Conservation (phyloP, 805 yeast species). For the Sungouiella thailandica region DNA sequence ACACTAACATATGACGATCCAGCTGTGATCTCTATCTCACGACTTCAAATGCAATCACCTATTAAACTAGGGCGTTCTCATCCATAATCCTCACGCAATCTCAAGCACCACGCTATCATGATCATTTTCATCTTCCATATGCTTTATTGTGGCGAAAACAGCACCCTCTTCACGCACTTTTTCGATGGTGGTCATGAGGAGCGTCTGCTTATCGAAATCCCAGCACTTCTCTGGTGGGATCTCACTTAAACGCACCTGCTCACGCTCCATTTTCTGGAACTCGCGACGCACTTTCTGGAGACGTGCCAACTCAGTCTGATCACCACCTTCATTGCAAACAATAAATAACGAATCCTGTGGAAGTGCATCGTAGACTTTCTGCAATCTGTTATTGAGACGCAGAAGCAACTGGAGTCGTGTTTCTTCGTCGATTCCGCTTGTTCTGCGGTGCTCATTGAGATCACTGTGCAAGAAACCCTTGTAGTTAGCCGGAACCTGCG, state of each 20-base stretch:
- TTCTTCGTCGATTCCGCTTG: conserved; percentile 4
- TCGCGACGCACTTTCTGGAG: conserved; percentile 41
- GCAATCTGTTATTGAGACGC: conserved; percentile 42
- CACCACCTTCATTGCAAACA: conserved; percentile 60
- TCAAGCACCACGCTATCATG: no score
- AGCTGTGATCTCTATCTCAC: no score
- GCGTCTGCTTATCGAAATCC: conserved; percentile 47
- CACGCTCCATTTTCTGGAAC: conserved; percentile 41
- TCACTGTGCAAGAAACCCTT: conserved; percentile 13
- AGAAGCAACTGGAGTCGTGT: conserved; percentile 15
- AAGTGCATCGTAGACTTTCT: conserved; percentile 43
- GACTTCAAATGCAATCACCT: no score
- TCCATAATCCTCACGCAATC: no score
- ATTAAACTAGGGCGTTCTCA: no score
- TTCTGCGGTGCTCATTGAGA: conserved; percentile 7
- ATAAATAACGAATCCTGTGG: conserved; percentile 60
- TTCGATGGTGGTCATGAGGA: no score
- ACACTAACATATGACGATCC: no score
- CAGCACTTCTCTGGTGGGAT: conserved; percentile 41
- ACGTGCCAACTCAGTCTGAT: conserved; percentile 44
- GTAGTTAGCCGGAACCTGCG: conserved; percentile 17
- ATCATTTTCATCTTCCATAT: no score
- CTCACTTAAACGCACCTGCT: conserved; percentile 39
- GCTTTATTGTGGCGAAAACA: no score
- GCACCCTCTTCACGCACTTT: no score